Conservation (phyloP, 2,329 filamentous ascomycete species). For the Fusarium redolens region DNA sequence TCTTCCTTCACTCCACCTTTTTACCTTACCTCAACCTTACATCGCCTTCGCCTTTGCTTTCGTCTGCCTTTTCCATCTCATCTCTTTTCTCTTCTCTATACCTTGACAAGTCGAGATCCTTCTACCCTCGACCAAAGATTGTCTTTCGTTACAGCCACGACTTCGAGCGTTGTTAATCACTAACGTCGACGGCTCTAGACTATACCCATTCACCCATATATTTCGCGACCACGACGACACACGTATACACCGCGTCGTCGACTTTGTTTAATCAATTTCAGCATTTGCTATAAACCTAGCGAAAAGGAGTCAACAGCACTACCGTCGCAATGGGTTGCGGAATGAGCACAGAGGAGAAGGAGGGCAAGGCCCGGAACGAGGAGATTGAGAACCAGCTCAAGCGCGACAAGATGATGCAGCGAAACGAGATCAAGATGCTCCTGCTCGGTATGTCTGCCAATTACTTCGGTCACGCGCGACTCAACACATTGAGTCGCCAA, state of each 20-base stretch:
- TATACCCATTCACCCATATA: not conserved
- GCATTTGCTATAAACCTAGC: slow-evolving; percentile 20
- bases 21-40: slow-evolving; percentile 37
- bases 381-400: slow-evolving; percentile 99
- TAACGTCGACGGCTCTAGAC: slow-evolving; percentile 33
- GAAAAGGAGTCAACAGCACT: slow-evolving; percentile 38
- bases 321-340: slow-evolving; percentile 94
- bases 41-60: slow-evolving; percentile 39
- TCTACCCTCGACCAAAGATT: slow-evolving; percentile 16
- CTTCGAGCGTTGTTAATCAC: slow-evolving; percentile 33
- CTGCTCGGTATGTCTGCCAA: slow-evolving; percentile 77
- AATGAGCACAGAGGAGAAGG: slow-evolving; percentile 99
- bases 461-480: not conserved
- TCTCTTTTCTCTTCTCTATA: slow-evolving; percentile 39
- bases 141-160: slow-evolving; percentile 37
- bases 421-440: slow-evolving; percentile 99
- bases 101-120: slow-evolving; percentile 32
- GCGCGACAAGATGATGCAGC: slow-evolving; percentile 97
- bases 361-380: slow-evolving; percentile 99
- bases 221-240: slow-evolving; percentile 32
- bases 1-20: slow-evolving; percentile 44
- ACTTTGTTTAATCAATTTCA: slow-evolving; percentile 19
- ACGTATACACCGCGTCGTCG: slow-evolving; percentile 35
- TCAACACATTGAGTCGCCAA: not conserved
- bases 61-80: slow-evolving; percentile 31